Percentiles rank a stretch among this genome's conserved stretches.
phyloP scores from a whole-genome alignment of 2,329 filamentous ascomycete species.

The Arachnopeziza araneosa region DNA sequence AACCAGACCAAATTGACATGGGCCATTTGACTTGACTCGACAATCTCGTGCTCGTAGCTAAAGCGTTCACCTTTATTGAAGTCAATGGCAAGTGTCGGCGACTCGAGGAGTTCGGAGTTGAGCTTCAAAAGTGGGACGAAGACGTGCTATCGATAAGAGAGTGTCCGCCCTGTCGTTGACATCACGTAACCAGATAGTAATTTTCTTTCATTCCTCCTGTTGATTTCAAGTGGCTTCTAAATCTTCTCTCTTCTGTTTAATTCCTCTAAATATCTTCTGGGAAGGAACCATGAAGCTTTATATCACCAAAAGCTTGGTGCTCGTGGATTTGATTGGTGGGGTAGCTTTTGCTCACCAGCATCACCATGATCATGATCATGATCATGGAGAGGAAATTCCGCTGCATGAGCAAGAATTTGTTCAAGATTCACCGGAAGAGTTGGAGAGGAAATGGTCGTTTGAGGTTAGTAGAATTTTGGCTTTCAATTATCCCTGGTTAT shows the following conservation, averaged over 20 bases:
- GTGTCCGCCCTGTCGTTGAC: background rate
- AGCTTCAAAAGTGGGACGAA: background rate
- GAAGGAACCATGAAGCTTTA: background rate
- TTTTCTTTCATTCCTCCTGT: background rate
- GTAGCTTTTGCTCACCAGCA: constrained; percentile 7
- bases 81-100: no score
- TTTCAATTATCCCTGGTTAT: background rate
- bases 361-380: constrained; percentile 8
- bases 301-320: background rate
- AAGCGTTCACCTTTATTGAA: no score
- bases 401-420: constrained; percentile 40
- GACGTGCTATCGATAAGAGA: background rate
- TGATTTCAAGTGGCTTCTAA: background rate
- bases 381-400: constrained; percentile 31
- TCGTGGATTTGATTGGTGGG: background rate
- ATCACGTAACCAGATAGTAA: background rate
- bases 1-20: no score
- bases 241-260: background rate
- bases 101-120: background rate
- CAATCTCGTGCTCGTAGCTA: no score
- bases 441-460: constrained; percentile 52
- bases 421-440: constrained; percentile 45
- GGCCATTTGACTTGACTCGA: no score
- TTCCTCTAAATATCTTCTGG: background rate
- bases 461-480: constrained; percentile 39